Conservation (phyloP, 108 stramenopile species). For the Licmophora abbreviata region DNA sequence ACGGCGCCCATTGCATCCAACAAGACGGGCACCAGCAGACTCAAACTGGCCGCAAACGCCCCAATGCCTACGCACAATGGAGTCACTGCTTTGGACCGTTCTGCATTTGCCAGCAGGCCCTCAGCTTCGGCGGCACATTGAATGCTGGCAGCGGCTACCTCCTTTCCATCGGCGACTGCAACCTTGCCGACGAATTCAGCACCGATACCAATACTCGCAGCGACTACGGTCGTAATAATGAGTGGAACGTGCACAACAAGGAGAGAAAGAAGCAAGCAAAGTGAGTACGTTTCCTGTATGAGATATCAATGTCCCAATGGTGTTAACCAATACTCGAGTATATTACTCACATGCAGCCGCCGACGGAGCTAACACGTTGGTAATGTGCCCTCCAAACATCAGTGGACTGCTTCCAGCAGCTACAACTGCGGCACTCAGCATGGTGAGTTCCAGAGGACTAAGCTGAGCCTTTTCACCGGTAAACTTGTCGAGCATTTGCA, state of each 20-base stretch:
- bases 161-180: constrained; percentile 87
- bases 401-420: constrained; percentile 58
- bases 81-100: constrained; percentile 81
- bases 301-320: constrained; percentile 19
- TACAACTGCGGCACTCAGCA: constrained; percentile 46
- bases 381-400: constrained; percentile 5
- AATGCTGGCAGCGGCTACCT: constrained; percentile 76
- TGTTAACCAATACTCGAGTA: constrained; percentile 66
- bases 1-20: constrained; percentile 28
- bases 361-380: constrained; percentile 20
- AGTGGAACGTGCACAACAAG: constrained; percentile 5
- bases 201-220: constrained; percentile 78
- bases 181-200: constrained; percentile 85
- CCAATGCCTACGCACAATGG: constrained; percentile 87
- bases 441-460: constrained; percentile 40
- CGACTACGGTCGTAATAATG: constrained; percentile 18
- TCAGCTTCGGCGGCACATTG: constrained; percentile 89
- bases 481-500: constrained; percentile 62
- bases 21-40: constrained; percentile 67
- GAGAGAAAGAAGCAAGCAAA: too few species aligned
- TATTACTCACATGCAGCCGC: constrained; percentile 26
- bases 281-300: too few species aligned
- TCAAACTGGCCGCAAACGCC: constrained; percentile 68
- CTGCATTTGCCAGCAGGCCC: constrained; percentile 73
- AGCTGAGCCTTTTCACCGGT: constrained; percentile 58